phyloP scores from a whole-genome alignment of 1,139 yeast species.

The Schwanniomyces etchellsii region DNA sequence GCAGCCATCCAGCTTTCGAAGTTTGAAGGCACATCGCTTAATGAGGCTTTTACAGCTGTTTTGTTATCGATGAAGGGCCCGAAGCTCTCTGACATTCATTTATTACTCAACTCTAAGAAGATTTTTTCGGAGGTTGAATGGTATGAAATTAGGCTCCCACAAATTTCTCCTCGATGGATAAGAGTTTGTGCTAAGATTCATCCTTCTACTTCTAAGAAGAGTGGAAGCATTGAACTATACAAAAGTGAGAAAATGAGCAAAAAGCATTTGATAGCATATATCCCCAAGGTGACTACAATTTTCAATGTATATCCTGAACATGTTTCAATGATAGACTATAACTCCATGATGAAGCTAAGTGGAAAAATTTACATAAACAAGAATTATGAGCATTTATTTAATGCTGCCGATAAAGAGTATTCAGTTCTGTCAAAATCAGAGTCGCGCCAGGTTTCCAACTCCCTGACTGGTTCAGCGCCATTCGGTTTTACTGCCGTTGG shows the following conservation, averaged over 20 bases:
- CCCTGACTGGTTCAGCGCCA: slow-evolving; percentile 12
- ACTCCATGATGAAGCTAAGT: slow-evolving; percentile 45
- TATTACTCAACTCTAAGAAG: slow-evolving; percentile 42
- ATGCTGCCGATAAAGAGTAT: slow-evolving; percentile 6
- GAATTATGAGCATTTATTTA: slow-evolving; percentile 27
- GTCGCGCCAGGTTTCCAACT: slow-evolving; percentile 1
- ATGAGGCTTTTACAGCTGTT: slow-evolving; percentile 55
- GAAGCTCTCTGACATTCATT: slow-evolving; percentile 47
- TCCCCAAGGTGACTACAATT: slow-evolving; percentile 34
- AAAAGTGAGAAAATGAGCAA: slow-evolving; percentile 34
- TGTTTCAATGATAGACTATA: slow-evolving; percentile 46
- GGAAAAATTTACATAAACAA: slow-evolving; percentile 47
- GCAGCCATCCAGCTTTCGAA: slow-evolving; percentile 43
- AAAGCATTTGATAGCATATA: slow-evolving; percentile 42
- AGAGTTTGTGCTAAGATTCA: slow-evolving; percentile 41
- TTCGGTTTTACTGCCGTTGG: slow-evolving; percentile 9
- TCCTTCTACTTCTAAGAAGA: slow-evolving; percentile 35
- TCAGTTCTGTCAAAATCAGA: slow-evolving; percentile 1
- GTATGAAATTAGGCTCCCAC: slow-evolving; percentile 54
- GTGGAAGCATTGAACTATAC: slow-evolving; percentile 48
- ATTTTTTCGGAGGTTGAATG: slow-evolving; percentile 45
- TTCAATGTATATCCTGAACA: slow-evolving; percentile 54
- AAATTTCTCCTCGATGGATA: slow-evolving; percentile 50
- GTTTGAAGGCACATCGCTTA: slow-evolving; percentile 45
- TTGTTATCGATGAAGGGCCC: slow-evolving; percentile 50